Base-by-base conservation (phyloP, 768 basidiomycete genomes). In the Phanerochaete sordida region DNA sequence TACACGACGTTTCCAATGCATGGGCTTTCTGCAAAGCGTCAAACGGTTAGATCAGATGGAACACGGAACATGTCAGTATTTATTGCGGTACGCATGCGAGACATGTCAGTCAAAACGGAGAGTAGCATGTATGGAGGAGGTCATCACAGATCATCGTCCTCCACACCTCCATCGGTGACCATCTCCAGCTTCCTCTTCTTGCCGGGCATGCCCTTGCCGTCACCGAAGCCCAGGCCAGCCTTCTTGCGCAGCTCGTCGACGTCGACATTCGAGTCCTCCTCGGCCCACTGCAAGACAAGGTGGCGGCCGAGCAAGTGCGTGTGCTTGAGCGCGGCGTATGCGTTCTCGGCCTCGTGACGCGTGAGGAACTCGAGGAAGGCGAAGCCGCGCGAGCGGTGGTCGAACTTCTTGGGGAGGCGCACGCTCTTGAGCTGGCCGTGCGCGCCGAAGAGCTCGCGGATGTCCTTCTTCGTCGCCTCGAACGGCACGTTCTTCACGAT, bases 401-500 rank as follows among this genome's bases (percentile, higher is more conserved):
- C 90, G 75, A 96, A 91, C 70, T 94, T 94, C 72, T 88, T 90
- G 16, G 97, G 97, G 1, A 99, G 73, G 4, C 97, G 91, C 0
- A 95, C 90, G 0, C 95, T 95, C 74, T 97, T 98, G 75, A 98
- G 85, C 57, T 90, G 87, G 1, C 95, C 96, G 64, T 97, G 92
- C 0, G 92, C 53, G 80, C 88, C 58, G 72, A 98, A 97, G 35
- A 98, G 73, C 62, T 91, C 90, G 57, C 90, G 80, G 26, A 99
- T 81, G 65, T 99, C 97, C 76, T 91, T 94, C 79, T 90, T 93
- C 45, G 89, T 89, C 47, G 90, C 93, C 73, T 99, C 97, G 77
- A 99, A 99, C 43, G 97, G 95, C 56, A 98, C 82, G 68, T 99
- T 99, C 84, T 98, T 98, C 65, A 98, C 93, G 53, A 98, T 86